Conservation (phyloP, 176 grass and related monocot genomes). For the Paspalum notatum region DNA sequence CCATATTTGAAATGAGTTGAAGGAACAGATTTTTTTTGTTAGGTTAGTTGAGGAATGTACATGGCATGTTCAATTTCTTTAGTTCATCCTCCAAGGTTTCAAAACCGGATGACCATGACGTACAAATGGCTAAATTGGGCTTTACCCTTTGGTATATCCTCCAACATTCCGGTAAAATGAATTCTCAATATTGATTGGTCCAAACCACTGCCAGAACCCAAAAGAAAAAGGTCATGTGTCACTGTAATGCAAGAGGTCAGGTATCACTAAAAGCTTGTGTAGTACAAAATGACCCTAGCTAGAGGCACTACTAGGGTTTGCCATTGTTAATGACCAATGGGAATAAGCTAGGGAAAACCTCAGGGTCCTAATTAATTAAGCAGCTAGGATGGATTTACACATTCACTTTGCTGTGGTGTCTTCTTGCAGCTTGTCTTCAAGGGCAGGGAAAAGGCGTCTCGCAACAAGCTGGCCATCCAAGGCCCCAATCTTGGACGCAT, state of each 20-base stretch:
- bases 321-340: slow-evolving; percentile 25
- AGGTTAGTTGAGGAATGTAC: too few relatives aligned
- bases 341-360: background rate
- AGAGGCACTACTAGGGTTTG: background rate
- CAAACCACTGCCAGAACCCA: background rate
- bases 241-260: background rate
- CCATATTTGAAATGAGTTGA: too few relatives aligned
- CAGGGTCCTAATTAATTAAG: background rate
- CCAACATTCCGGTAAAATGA: background rate
- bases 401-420: slow-evolving; percentile 28
- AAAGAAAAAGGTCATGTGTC: background rate
- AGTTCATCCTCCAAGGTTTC: too few relatives aligned
- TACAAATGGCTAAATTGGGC: too few relatives aligned
- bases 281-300: slow-evolving; percentile 27
- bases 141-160: too few relatives aligned
- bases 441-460: slow-evolving; percentile 2
- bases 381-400: slow-evolving; percentile 1
- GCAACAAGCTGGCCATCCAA: slow-evolving; percentile 30
- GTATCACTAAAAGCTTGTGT: background rate
- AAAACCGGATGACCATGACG: too few relatives aligned
- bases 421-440: slow-evolving; percentile 18
- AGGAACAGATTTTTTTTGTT: too few relatives aligned
- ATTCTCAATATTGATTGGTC: background rate
- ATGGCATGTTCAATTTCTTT: too few relatives aligned
- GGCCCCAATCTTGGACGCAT: slow-evolving; percentile 43